Percentiles rank a stretch among this genome's conserved stretches.
phyloP scores from a whole-genome alignment of 2,329 filamentous ascomycete genomes.

The Blastomyces gilchristii region DNA sequence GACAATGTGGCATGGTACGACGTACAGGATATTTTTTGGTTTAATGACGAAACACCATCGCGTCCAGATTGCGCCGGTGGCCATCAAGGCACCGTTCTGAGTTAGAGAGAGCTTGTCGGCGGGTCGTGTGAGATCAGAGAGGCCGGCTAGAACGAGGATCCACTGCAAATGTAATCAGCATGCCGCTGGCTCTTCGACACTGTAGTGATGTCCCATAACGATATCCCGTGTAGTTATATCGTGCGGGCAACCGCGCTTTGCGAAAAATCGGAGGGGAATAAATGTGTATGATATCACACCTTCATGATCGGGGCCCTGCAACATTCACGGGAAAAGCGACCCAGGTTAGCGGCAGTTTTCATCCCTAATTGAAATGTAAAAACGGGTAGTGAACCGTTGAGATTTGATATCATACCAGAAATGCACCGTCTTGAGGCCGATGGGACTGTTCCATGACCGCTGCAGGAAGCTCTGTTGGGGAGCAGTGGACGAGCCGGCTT shows the following conservation, averaged over 20 bases:
- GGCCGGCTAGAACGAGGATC: slow-evolving; percentile 82
- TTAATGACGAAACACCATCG: slow-evolving; percentile 97
- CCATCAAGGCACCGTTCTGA: slow-evolving; percentile 81
- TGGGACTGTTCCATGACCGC: slow-evolving; percentile 72
- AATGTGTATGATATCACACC: slow-evolving; percentile 32
- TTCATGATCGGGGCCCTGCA: slow-evolving; percentile 87
- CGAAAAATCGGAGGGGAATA: not conserved
- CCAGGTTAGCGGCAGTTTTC: not conserved
- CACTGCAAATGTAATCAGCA: slow-evolving; percentile 47
- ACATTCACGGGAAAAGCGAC: not conserved
- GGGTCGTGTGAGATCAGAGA: slow-evolving; percentile 83
- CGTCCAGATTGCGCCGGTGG: slow-evolving; percentile 94
- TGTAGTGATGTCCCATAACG: not conserved
- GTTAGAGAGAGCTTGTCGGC: slow-evolving; percentile 86
- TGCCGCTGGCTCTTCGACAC: not conserved
- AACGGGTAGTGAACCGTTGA: not conserved
- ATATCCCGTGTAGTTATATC: not conserved
- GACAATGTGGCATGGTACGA: slow-evolving; percentile 13
- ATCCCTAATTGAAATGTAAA: not conserved
- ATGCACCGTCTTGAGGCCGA: slow-evolving; percentile 87
- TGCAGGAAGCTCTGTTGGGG: slow-evolving; percentile 49
- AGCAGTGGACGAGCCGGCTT: slow-evolving; percentile 38
- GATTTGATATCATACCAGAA: slow-evolving; percentile 59
- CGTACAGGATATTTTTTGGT: slow-evolving; percentile 80
- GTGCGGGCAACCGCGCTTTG: not conserved